Evolutionary conservation across 306 rosid species (phyloP).

Genomic region (Ziziphus jujuba): DNA sequence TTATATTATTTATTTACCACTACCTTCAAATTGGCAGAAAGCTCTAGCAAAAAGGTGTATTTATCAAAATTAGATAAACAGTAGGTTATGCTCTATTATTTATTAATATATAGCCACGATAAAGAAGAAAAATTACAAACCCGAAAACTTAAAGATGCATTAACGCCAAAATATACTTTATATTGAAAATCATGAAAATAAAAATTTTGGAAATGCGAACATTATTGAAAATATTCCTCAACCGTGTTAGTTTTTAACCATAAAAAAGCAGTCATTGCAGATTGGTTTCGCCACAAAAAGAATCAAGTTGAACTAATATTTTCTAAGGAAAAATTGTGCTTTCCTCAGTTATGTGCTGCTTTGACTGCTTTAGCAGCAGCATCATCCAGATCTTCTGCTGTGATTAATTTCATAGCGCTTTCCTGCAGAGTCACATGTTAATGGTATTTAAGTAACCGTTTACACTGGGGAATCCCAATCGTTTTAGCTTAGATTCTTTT

Average conservation of each 20-base stretch:
- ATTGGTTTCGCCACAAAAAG: conserved; percentile 22
- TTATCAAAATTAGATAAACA: too few species aligned
- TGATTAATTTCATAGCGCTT: conserved; percentile 81
- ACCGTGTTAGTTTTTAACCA: conserved; percentile 15
- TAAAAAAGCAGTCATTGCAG: conserved; percentile 12
- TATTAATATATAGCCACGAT: too few species aligned
- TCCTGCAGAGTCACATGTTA: conserved; percentile 60
- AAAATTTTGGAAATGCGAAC: conserved; percentile 22
- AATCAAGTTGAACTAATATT: conserved; percentile 26
- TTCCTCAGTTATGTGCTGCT: conserved; percentile 61
- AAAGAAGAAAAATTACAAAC: too few species aligned
- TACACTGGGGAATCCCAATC: neutral
- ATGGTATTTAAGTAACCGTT: neutral
- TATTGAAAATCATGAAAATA: conserved; percentile 16
- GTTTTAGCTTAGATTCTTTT: neutral
- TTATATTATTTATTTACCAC: too few species aligned
- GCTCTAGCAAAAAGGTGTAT: too few species aligned
- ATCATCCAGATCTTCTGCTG: conserved; percentile 97
- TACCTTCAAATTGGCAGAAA: too few species aligned
- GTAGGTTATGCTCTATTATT: too few species aligned
- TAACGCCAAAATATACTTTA: too few species aligned
- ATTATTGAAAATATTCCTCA: conserved; percentile 39
- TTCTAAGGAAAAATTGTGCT: conserved; percentile 16
- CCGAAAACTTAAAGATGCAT: too few species aligned
- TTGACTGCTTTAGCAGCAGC: conserved; percentile 95